Base-by-base conservation (phyloP, 2,329 filamentous ascomycete genomes). In the Colletotrichum nymphaeae region DNA sequence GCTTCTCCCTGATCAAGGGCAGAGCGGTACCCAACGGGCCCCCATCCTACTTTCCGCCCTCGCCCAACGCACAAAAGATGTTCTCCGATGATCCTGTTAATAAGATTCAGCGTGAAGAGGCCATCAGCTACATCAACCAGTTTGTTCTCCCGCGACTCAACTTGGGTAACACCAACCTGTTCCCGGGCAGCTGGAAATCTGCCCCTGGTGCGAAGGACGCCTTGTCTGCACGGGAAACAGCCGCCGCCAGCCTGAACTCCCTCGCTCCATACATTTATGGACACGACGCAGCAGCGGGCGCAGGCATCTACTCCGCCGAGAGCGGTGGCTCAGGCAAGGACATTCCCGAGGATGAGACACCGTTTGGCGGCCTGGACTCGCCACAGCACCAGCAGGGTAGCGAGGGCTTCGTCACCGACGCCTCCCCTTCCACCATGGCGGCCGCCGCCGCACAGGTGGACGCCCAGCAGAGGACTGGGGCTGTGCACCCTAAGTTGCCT, bases 91-190 rank as follows among this genome's bases (percentile, higher is more conserved):
- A 93, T 76, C 89, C 90, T 1, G 86, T 92, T 30, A 87, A 87
- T 75, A 92, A 92, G 83, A 90, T 93, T 76, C 90, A 91, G 80
- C 88, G 90, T 14, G 90, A 93, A 76, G 91, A 92, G 78, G 90
- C 90, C 0, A 87, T 93, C 53, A 89, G 88, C 79, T 93, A 92
- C 81, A 92, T 93, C 81, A 93, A 93, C 80, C 91, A 93, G 80
- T 92, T 91, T 75, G 89, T 93, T 2, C 84, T 93, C 42, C 91
- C 91, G 22, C 87, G 88, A 4, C 84, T 91, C 19, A 90, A 89
- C 75, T 83, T 90, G 2, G 87, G 87, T 52, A 85, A 84, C 32
- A 84, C 85, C 69, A 88, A 87, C 72, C 82, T 85, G 77, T 76
- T 80, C 75, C 76, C 79, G 62, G 78, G 69, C 49, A 75, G 75